Base-by-base conservation (phyloP, 768 basidiomycete genomes). In the Mycena amicta region DNA sequence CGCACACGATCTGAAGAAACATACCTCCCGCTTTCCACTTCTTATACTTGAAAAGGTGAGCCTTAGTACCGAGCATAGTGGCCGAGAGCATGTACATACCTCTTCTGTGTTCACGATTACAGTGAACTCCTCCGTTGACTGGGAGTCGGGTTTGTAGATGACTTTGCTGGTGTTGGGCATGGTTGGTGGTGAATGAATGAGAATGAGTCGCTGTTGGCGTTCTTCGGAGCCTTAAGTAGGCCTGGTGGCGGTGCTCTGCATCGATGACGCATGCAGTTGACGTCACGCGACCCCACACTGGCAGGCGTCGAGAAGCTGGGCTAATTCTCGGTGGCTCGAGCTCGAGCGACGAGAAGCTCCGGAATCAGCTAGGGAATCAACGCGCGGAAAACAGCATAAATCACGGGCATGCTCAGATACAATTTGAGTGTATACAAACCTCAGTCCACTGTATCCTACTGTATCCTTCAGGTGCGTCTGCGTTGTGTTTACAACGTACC, bases 1-100 rank as follows among this genome's bases (percentile, higher is more conserved):
- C 62, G 37, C 31, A 22, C 46, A 60, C 49, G 50, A 65, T 57
- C 65, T 51, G 31, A 57, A 47, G 26, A 30, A 25, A 50, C 83
- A 75, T 61, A 92, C 92, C 90, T 81, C 89, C 91, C 11, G 75
- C 80, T 72, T 85, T 89, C 89, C 89, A 93, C 71, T 85, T 89
- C 76, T 84, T 84, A 72, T 75, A 90, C 91, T 92, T 62, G 47
- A 55, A 26, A 46, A 37, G 31, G 59, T 66, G 29, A 58, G 63
- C 52, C 45, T 55, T 46, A 53, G 49, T 60, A 43, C 29, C 37
- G 50, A 46, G n/a, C 43, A 46, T 26, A 49, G 49, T 3, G 39
- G 20, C 25, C 27, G 18, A 18, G 33, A 37, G 18, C 33, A 37
- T 8, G 43, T 5, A 64, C 80, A 22, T 62, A 92, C 92, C 83